These are phyloP conservation scores for Neophaeococcomyces mojaviensis DNA, from an alignment of 2,329 filamentous ascomycete genomes.

Conservation along the genomic window DNA sequence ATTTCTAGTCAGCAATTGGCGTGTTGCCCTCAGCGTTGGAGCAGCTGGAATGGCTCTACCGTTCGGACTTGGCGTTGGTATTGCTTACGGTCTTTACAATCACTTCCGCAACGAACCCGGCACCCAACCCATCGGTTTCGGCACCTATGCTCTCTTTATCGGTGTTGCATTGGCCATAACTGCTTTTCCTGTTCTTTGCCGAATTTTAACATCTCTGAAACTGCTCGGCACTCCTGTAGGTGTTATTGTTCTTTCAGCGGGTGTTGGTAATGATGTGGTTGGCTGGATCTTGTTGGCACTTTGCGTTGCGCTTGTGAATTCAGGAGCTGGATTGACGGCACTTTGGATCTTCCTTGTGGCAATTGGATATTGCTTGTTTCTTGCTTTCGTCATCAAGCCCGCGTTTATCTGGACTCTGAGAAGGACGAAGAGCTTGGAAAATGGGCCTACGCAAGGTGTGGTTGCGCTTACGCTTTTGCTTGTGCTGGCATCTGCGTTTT, in stretches of 20 bases:
- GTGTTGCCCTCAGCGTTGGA: constrained; percentile 67
- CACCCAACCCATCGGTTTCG: constrained; percentile 52
- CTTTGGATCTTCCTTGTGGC: constrained; percentile 75
- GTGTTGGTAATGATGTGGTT: constrained; percentile 85
- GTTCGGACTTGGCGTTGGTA: constrained; percentile 71
- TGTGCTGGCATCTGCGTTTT: constrained; percentile 72
- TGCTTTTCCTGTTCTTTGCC: constrained; percentile 80
- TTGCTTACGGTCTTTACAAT: constrained; percentile 73
- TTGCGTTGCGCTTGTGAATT: constrained; percentile 88
- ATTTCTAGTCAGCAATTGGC: constrained; percentile 72
- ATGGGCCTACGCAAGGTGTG: constrained; percentile 79
- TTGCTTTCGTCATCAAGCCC: constrained; percentile 66
- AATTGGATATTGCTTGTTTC: constrained; percentile 67
- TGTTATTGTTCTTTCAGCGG: constrained; percentile 80
- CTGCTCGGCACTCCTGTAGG: constrained; percentile 76
- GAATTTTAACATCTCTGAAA: constrained; percentile 86
- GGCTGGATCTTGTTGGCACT: constrained; percentile 90
- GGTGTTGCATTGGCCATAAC: constrained; percentile 92
- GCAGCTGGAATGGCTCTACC: constrained; percentile 72
- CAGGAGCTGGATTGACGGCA: constrained; percentile 70
- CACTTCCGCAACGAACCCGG: constrained; percentile 56
- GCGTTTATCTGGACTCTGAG: constrained; percentile 66
- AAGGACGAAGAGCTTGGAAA: constrained; percentile 69
- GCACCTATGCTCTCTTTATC: constrained; percentile 67
- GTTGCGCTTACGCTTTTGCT: constrained; percentile 76